phyloP scores from a whole-genome alignment of 495 filamentous ascomycete species.

The Penicillium roqueforti region DNA sequence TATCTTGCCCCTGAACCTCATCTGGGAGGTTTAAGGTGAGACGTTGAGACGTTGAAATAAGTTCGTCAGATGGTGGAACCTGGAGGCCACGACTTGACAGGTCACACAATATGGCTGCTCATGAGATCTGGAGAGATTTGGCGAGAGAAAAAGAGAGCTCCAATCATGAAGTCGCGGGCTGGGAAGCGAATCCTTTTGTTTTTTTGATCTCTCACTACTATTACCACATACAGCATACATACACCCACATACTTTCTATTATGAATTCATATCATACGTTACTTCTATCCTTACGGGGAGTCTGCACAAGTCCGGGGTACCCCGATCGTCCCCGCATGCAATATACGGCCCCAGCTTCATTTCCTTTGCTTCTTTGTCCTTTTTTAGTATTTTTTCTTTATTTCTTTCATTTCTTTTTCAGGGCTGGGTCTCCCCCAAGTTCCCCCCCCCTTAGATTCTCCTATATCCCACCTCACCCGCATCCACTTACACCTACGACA shows the following conservation, averaged over 20 bases:
- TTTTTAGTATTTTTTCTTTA: background rate
- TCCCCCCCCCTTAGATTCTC: background rate
- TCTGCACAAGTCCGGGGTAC: background rate
- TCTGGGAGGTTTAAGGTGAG: background rate
- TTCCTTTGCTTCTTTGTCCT: background rate
- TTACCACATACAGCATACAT: background rate
- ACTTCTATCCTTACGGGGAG: too few species aligned
- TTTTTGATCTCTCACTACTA: background rate
- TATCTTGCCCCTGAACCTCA: background rate
- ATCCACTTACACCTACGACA: background rate
- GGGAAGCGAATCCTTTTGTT: background rate
- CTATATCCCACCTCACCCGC: background rate
- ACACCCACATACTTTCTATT: too few species aligned
- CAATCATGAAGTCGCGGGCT: background rate
- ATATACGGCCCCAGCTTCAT: constrained; percentile 9
- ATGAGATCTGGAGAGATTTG: too few species aligned
- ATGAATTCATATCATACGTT: too few species aligned
- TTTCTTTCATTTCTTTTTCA: background rate
- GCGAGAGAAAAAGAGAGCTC: background rate
- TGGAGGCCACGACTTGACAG: background rate
- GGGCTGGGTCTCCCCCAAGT: background rate
- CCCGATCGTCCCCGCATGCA: constrained; percentile 6
- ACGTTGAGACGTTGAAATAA: background rate
- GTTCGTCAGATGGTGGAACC: background rate
- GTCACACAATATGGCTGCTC: background rate